Conservation (phyloP, 768 basidiomycete species). For the Phaffia australis region DNA sequence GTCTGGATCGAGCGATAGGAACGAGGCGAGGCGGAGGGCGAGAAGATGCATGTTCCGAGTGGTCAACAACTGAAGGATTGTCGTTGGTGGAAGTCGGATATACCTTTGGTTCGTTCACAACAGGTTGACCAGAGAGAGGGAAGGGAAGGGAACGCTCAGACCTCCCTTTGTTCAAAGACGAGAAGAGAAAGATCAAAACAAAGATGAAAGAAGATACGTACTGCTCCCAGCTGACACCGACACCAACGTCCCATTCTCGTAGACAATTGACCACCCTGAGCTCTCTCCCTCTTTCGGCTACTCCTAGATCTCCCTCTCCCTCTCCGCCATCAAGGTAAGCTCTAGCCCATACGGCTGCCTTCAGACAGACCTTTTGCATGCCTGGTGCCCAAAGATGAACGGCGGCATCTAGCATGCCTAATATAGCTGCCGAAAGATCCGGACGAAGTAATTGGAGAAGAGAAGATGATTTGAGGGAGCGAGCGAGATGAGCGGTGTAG, state of each 20-base stretch:
- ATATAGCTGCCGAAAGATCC: slow-evolving; percentile 1
- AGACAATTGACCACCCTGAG: slow-evolving; percentile 91
- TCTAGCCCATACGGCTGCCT: slow-evolving; percentile 96
- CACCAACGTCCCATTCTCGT: slow-evolving; percentile 79
- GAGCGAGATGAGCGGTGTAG: slow-evolving; percentile 31
- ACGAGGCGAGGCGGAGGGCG: slow-evolving; percentile 77
- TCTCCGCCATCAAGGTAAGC: slow-evolving; percentile 88
- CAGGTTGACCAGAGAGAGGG: slow-evolving; percentile 15
- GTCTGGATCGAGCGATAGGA: slow-evolving; percentile 70
- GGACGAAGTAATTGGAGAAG: slow-evolving; percentile 5
- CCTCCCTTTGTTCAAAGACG: neutral
- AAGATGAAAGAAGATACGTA: slow-evolving; percentile 40
- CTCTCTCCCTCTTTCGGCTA: slow-evolving; percentile 81
- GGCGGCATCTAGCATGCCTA: slow-evolving; percentile 8
- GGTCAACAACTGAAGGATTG: slow-evolving; percentile 70
- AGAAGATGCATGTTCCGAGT: slow-evolving; percentile 82
- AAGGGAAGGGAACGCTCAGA: neutral
- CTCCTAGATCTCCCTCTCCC: slow-evolving; percentile 56
- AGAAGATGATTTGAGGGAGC: slow-evolving; percentile 3
- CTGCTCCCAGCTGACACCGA: slow-evolving; percentile 86
- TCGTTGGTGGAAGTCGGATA: slow-evolving; percentile 63
- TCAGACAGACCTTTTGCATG: slow-evolving; percentile 23
- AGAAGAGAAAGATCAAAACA: too few relatives aligned
- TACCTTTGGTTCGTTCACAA: slow-evolving; percentile 47
- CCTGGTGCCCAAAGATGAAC: slow-evolving; percentile 8